Evolutionary conservation across 352 stramenopile genomes (phyloP).

Genomic region (Pythium periplocum): DNA sequence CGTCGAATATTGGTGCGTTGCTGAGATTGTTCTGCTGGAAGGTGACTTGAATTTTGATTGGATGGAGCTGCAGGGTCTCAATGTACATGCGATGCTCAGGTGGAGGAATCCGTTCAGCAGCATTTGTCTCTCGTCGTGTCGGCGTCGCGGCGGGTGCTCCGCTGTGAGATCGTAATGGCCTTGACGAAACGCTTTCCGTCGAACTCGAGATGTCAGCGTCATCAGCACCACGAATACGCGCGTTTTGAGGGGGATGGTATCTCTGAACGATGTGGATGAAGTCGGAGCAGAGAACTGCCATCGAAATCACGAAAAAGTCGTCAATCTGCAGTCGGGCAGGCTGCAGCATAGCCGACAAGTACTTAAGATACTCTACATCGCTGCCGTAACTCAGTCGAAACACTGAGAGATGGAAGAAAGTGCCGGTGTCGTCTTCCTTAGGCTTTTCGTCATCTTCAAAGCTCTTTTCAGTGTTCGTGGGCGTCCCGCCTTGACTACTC

Average conservation of each 20-base stretch:
- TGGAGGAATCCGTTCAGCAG: constrained; percentile 21
- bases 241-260: constrained; percentile 21
- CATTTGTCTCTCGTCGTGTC: not conserved
- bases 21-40: constrained; percentile 62
- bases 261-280: constrained; percentile 37
- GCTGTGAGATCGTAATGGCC: no score
- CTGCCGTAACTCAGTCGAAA: constrained; percentile 74
- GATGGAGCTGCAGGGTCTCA: constrained; percentile 77
- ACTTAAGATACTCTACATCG: constrained; percentile 87
- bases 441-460: constrained; percentile 17
- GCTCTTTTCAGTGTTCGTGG: no score
- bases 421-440: constrained; percentile 13
- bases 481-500: not conserved
- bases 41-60: constrained; percentile 73
- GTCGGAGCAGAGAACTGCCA: constrained; percentile 33
- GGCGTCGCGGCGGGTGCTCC: no score
- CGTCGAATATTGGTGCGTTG: constrained; percentile 33
- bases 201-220: not conserved
- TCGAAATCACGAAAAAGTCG: constrained; percentile 51
- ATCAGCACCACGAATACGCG: not conserved
- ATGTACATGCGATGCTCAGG: constrained; percentile 77
- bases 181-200: not conserved
- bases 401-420: constrained; percentile 77
- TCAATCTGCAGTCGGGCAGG: constrained; percentile 56
- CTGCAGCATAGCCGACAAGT: constrained; percentile 79